Evolutionary conservation across 1,139 yeast species (phyloP), one percentile per base, ranked within the genome.

Genomic region (Diutina sp.): DNA sequence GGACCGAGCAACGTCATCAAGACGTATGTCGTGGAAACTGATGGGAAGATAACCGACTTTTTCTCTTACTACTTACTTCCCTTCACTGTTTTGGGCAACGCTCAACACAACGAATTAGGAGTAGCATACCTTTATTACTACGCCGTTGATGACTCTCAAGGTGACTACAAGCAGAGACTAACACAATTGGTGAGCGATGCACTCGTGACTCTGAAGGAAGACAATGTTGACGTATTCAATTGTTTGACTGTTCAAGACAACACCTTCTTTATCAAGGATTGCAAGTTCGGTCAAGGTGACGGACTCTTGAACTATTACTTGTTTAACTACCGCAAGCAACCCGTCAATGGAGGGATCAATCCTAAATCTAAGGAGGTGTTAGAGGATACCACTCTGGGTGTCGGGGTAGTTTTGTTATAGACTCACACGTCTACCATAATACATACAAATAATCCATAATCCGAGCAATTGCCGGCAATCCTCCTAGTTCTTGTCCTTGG

Each of bases 231-330:
- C 68, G 98, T 95, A 3, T 90, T 91, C 78, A 93, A 93, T 68
- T 96, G 97, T 16, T 77, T 93, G 60, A 84, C 97, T 0, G 78
- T 90, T 12, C 96, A 91, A 71, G 99, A 93, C 67, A 95, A 93
- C 67, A 80, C 90, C 9, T 72, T 84, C 59, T 90, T 93, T 71
- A 74, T 93, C 62, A 86, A 88, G 47, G 84, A 87, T 55, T 78
- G 89, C 70, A 89, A 90, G 68, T 93, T 95, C 69, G 97, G 97
- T 29, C 82, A 84, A 55, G 99, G 99, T 52, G 98, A 93, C 68
- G 99, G 99, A 0, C 81, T 81, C 67, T 78, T 93, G 66, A 88
- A 93, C 71, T 95, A 87, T 69, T 93, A 93, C 67, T 73, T 95
- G 64, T 95, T 93, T 78, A 93, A 93, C 69, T 93, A 91, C 74